Conservation (phyloP, 192 early-diverging fungal genomes). For the Backusella macrospora region DNA sequence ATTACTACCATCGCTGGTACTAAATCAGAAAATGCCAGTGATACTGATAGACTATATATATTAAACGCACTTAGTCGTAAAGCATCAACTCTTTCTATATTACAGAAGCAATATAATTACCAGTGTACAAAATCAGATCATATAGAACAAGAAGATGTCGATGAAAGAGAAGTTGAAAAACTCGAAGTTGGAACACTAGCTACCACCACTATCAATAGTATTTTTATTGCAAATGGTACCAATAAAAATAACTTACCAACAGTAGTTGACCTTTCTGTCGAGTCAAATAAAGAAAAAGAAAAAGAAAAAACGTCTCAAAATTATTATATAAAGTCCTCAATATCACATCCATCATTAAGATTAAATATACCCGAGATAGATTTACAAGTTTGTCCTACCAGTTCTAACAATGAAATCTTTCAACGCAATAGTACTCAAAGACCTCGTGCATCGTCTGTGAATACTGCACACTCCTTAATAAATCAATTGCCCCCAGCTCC, state of each 20-base stretch:
- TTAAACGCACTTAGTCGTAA: conserved; percentile 38
- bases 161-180: not conserved
- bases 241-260: not conserved
- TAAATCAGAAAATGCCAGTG: conserved; percentile 21
- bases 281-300: not conserved
- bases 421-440: not conserved
- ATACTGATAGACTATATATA: conserved; percentile 26
- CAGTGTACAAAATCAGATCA: not conserved
- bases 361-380: conserved; percentile 25
- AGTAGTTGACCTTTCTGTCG: not conserved
- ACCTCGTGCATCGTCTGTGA: conserved; percentile 20
- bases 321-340: not conserved
- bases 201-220: not conserved
- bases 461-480: not conserved
- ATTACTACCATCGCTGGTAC: not conserved
- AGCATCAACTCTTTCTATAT: conserved; percentile 30
- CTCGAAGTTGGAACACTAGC: not conserved
- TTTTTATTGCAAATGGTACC: not conserved
- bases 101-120: conserved; percentile 23
- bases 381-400: not conserved
- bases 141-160: not conserved
- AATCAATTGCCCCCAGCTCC: not conserved
- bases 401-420: not conserved
- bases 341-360: conserved; percentile 1
- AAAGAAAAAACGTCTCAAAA: not conserved